Conservation (phyloP, 257 asterid species). For the Solanum habrochaites region DNA sequence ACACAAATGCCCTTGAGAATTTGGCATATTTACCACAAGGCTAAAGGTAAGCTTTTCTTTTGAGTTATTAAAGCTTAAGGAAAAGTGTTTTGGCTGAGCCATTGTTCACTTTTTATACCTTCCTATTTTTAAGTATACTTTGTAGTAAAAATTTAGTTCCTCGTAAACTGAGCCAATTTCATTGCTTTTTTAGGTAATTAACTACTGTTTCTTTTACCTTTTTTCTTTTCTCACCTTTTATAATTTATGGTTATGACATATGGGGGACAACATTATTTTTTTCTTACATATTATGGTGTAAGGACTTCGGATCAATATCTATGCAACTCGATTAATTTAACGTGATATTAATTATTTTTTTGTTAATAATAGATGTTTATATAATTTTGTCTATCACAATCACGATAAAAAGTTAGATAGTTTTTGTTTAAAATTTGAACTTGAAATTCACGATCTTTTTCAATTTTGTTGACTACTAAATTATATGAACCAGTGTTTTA, state of each 20-base stretch:
- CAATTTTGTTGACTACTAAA: not conserved
- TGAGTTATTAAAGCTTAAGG: slow-evolving; percentile 11
- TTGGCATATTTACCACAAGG: not conserved
- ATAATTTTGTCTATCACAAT: too few relatives aligned
- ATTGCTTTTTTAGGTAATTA: not conserved
- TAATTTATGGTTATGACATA: not conserved
- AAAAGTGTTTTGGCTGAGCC: not conserved
- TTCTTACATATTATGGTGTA: not conserved
- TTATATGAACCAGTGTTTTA: not conserved
- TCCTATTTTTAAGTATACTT: not conserved
- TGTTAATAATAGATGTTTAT: too few relatives aligned
- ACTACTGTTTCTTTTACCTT: not conserved
- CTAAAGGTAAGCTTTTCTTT: not conserved
- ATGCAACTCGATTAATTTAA: not conserved
- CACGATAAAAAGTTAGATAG: too few relatives aligned
- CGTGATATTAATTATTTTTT: not conserved
- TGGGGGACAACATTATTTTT: not conserved
- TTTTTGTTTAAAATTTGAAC: not conserved
- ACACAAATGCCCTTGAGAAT: not conserved
- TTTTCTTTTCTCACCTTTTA: not conserved
- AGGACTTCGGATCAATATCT: rapidly evolving
- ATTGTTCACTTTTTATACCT: not conserved
- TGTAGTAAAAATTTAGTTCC: not conserved
- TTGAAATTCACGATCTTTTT: too few relatives aligned
- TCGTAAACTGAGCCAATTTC: not conserved